phyloP scores from a whole-genome alignment of 805 yeast species.

The Ogataea ganodermae region DNA sequence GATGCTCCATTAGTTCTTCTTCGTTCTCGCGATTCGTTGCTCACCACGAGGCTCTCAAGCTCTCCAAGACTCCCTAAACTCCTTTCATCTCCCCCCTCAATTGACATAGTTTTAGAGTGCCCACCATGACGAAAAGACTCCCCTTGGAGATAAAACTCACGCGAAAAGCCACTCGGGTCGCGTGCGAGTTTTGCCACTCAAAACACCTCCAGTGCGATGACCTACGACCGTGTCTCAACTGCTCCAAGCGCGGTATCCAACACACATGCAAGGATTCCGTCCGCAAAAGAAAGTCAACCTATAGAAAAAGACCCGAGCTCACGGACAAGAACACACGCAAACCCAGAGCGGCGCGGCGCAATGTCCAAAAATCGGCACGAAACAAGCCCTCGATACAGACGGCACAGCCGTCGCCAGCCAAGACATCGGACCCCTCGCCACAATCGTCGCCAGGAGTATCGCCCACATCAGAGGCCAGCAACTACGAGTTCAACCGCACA shows the following conservation, averaged over 20 bases:
- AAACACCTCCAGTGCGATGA: constrained; percentile 76
- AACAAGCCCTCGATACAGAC: constrained; percentile 2
- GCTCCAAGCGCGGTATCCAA: constrained; percentile 58
- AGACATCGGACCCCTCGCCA: not conserved
- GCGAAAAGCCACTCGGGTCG: constrained; percentile 65
- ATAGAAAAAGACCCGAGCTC: constrained; percentile 7
- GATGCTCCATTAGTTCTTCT: no score
- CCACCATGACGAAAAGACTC: constrained; percentile 61
- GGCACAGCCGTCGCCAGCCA: not conserved
- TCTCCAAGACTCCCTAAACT: no score
- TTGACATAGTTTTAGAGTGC: not conserved
- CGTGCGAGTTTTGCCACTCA: constrained; percentile 71
- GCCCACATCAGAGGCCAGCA: not conserved
- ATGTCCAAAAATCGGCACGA: not conserved
- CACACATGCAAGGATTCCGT: constrained; percentile 59
- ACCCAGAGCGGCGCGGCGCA: constrained; percentile 3
- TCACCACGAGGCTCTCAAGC: no score
- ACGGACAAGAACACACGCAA: not conserved
- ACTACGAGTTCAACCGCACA: not conserved
- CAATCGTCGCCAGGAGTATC: not conserved
- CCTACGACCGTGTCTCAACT: constrained; percentile 70
- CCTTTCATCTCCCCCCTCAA: not conserved
- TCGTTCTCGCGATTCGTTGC: no score
- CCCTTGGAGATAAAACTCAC: constrained; percentile 52
- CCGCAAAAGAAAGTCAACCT: constrained; percentile 41